These are phyloP conservation scores for Ceriops tagal DNA, from an alignment of 345 rosid genomes.

Conservation along the genomic window DNA sequence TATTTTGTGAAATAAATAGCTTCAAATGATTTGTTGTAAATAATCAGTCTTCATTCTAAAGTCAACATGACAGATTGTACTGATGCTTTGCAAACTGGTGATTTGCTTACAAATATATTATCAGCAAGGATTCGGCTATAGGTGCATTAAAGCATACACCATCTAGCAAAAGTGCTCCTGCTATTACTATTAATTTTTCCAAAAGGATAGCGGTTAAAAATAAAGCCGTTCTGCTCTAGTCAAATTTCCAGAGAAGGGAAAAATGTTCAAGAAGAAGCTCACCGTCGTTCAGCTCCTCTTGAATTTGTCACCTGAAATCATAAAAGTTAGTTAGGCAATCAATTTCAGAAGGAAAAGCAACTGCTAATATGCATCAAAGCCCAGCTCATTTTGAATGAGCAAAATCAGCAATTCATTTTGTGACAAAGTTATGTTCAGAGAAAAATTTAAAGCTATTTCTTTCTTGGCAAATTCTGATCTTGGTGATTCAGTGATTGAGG, in stretches of 20 bases:
- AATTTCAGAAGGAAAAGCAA: conserved; percentile 11
- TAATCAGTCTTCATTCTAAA: no score
- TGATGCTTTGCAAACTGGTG: no score
- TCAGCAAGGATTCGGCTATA: not conserved
- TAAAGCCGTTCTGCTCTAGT: not conserved
- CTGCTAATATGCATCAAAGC: not conserved
- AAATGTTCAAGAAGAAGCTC: conserved; percentile 19
- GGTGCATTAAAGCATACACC: not conserved
- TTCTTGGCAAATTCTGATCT: not conserved
- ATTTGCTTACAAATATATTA: no score
- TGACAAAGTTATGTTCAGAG: not conserved
- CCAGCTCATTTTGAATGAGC: not conserved
- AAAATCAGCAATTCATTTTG: not conserved
- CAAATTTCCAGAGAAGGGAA: conserved; percentile 8
- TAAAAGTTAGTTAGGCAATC: conserved; percentile 8
- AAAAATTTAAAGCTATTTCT: no score
- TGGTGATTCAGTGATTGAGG: not conserved
- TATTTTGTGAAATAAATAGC: not conserved
- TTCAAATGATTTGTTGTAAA: no score
- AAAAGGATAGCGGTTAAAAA: not conserved
- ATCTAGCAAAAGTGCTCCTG: not conserved
- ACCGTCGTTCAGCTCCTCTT: conserved; percentile 48
- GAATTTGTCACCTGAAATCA: conserved; percentile 48
- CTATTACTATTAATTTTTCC: not conserved
- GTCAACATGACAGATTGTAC: no score